Percentiles rank a stretch among this genome's conserved stretches.
Conservation (phyloP, 2,329 filamentous ascomycete genomes). For the Fusarium chuoi region DNA sequence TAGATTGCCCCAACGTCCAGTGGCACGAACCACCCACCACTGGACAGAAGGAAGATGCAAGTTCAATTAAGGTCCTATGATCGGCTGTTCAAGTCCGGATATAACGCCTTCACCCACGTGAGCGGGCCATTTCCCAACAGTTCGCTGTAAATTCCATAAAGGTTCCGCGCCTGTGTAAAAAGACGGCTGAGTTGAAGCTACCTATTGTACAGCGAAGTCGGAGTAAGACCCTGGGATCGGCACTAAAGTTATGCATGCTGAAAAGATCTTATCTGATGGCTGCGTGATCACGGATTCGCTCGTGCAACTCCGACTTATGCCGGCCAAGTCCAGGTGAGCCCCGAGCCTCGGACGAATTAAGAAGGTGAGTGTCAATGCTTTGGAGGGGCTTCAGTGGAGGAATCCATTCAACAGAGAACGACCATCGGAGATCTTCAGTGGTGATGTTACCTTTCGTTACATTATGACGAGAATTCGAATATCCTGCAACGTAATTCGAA, state of each 20-base stretch:
- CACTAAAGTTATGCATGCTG: conserved; percentile 15
- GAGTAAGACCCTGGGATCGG: conserved; percentile 31
- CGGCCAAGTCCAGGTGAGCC: conserved; percentile 22
- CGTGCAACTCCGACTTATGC: conserved; percentile 38
- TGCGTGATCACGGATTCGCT: conserved; percentile 22
- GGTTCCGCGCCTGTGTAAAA: neutral
- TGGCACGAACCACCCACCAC: conserved; percentile 8
- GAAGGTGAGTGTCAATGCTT: conserved; percentile 11
- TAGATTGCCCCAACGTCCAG: neutral
- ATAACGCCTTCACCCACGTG: conserved; percentile 4
- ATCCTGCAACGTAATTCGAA: conserved; percentile 12
- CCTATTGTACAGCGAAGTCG: conserved; percentile 38
- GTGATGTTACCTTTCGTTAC: conserved; percentile 10
- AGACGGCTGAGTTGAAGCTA: conserved; percentile 23
- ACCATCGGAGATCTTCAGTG: conserved; percentile 16
- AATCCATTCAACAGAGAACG: neutral
- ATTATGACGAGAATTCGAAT: conserved; percentile 13
- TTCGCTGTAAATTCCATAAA: neutral
- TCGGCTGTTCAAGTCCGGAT: conserved; percentile 27
- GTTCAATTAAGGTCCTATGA: conserved; percentile 24
- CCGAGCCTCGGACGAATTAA: conserved; percentile 13
- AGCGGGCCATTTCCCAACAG: neutral
- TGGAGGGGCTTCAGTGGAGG: conserved; percentile 24
- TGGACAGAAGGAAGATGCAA: neutral
- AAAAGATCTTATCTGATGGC: conserved; percentile 25